Evolutionary conservation across 2,329 filamentous ascomycete genomes (phyloP), one percentile per base, ranked within the genome.

Genomic region (Clarireedia sp.): DNA sequence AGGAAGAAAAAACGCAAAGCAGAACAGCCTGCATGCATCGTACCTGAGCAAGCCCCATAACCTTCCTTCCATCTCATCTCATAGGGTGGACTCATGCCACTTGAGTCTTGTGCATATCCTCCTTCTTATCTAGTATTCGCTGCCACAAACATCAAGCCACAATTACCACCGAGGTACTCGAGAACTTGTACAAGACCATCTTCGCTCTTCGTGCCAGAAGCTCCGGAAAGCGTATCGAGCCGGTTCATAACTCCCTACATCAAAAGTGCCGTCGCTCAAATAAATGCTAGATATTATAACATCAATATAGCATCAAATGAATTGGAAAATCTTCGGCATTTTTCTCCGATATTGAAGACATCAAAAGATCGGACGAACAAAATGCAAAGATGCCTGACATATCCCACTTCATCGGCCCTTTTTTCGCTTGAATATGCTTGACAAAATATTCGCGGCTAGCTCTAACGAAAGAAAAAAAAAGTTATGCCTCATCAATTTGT

Each of bases 351-450:
- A 41, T 19, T 19, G 38, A 8, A 41, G 14, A 45, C 12, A 23
- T 24, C 24, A 47, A 14, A 33, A 47, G 14, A 47, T 33, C 17
- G 21, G 23, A 26, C 14, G 24, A 12, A 33, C 21, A 17, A 51
- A 51, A 51, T 44, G 48, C 24, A 51, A 51, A 51, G 24, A 29
- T 46, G 41, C 41, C 50, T 52, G 21, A 47, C 21, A 16, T 19
- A 16, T 17, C 40, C 16, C 41, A n/a, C 21, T 54, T 43, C 44
- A 33, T 54, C 51, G 44, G 51, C 36, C 51, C 51, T 54, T 54
- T 45, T 47, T n/a, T 4, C 36, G 10, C 19, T 36, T 19, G 40
- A 41, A 47, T 6, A 16, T 38, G 29, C 33, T 38, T 26, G 10
- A 36, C 4, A 38, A 10, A 19, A 41, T 16, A 16, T n/a, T n/a